Percentiles rank a stretch among this genome's conserved stretches.
phyloP scores from a whole-genome alignment of 1,284 basidiomycete genomes.

The Ganoderma boninense region DNA sequence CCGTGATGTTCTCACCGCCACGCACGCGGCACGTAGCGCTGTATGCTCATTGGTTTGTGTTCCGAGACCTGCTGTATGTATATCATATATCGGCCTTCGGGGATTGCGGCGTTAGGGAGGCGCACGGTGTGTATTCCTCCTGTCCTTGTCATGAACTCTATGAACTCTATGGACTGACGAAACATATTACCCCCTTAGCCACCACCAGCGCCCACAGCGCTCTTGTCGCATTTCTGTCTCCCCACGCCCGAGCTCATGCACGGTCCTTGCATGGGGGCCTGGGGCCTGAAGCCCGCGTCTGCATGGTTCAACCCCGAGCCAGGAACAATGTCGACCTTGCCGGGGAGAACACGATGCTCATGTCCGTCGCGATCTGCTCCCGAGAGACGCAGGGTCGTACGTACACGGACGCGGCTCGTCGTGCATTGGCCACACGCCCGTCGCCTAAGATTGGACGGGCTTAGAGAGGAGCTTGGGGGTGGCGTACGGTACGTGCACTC shows the following conservation, averaged over 20 bases:
- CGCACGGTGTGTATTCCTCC: background rate
- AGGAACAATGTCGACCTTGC: background rate
- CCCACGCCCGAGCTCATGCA: background rate
- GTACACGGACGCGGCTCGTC: slow-evolving; percentile 1
- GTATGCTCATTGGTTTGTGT: background rate
- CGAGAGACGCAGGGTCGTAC: background rate
- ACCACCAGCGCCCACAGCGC: slow-evolving; percentile 1
- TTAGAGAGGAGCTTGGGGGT: background rate
- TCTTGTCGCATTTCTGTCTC: background rate
- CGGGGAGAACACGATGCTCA: background rate
- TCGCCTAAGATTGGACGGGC: background rate
- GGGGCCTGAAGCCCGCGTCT: background rate
- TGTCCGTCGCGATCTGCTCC: background rate
- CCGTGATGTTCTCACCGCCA: background rate
- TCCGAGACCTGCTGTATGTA: background rate
- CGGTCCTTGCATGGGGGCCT: background rate
- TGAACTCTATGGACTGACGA: background rate
- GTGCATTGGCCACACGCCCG: background rate
- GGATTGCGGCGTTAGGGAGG: slow-evolving; percentile 1
- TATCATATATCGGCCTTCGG: background rate
- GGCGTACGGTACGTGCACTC: background rate
- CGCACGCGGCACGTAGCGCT: background rate
- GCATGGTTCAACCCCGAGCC: background rate
- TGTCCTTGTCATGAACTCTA: background rate
- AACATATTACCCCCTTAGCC: background rate